Conservation (phyloP, 2,329 filamentous ascomycete genomes). For the Pestalotiopsis fici region DNA sequence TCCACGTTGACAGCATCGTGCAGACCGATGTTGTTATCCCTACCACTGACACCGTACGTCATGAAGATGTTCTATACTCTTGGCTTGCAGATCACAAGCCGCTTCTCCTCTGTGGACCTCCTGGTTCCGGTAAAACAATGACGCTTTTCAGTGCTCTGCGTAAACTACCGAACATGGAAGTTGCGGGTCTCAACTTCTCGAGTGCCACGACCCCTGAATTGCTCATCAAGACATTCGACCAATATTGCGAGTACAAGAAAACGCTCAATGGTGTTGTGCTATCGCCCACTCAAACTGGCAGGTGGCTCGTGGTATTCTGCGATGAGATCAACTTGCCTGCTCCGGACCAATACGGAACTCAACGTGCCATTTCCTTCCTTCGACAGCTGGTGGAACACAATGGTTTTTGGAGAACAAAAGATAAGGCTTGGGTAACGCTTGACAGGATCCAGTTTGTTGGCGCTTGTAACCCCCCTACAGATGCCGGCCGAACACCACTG, state of each 20-base stretch:
- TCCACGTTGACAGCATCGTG: constrained; percentile 97
- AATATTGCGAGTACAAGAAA: constrained; percentile 99
- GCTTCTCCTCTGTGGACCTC: constrained; percentile 91
- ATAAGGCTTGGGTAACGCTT: constrained; percentile 96
- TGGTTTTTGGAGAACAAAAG: constrained; percentile 96
- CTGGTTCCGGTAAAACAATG: constrained; percentile 99
- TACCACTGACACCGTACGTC: constrained; percentile 93
- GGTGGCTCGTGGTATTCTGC: constrained; percentile 98
- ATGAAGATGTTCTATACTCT: constrained; percentile 98
- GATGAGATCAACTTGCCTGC: constrained; percentile 99
- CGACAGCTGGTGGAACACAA: constrained; percentile 98
- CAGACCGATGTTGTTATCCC: constrained; percentile 99
- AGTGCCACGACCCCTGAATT: constrained; percentile 97
- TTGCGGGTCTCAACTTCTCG: constrained; percentile 98
- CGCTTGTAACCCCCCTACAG: constrained; percentile 96
- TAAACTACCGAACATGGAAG: constrained; percentile 98
- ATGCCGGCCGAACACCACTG: constrained; percentile 93
- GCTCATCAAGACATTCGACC: constrained; percentile 98
- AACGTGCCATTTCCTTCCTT: constrained; percentile 95
- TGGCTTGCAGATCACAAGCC: constrained; percentile 99
- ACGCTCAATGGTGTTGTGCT: constrained; percentile 94
- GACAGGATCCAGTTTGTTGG: constrained; percentile 99
- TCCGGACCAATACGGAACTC: constrained; percentile 95
- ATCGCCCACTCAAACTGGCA: constrained; percentile 92
- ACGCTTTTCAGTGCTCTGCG: constrained; percentile 96